A percentile compares a stretch with the other conserved stretches of the same genome.
phyloP scores from a whole-genome alignment of 225 moss, liverwort and hornwort genomes.

The Pseudoscleropodium purum region DNA sequence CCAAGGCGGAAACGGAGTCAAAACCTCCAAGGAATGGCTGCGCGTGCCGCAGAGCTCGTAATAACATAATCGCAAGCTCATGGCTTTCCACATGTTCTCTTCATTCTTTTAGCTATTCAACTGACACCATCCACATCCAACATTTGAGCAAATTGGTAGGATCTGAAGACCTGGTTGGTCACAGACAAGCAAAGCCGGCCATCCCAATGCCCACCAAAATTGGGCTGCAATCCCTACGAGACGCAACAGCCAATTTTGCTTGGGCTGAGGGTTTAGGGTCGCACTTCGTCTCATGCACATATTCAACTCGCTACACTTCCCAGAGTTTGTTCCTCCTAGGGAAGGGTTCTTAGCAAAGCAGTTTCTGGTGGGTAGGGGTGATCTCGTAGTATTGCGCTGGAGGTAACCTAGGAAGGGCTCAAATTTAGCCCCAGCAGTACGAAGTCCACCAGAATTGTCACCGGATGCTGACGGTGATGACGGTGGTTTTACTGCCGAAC shows the following conservation, averaged over 20 bases:
- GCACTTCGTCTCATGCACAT: not conserved
- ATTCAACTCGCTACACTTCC: not conserved
- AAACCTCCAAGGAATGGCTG: slow-evolving; percentile 38
- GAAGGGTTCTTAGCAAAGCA: not conserved
- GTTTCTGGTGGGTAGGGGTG: not conserved
- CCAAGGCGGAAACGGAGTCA: slow-evolving; percentile 21
- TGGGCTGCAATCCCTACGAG: not conserved
- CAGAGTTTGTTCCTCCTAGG: not conserved
- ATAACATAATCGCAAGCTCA: too few species aligned
- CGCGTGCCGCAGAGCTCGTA: not conserved
- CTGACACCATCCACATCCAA: not conserved
- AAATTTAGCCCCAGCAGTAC: not conserved
- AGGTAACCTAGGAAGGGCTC: not conserved
- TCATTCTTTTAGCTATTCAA: not conserved
- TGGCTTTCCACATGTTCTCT: not conserved
- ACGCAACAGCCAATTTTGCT: not conserved
- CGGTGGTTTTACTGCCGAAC: not conserved
- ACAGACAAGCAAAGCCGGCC: not conserved
- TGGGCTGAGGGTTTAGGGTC: too few species aligned
- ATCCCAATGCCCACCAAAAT: not conserved
- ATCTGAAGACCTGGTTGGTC: not conserved
- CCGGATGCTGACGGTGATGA: not conserved
- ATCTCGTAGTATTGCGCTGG: not conserved
- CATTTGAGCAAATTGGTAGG: too few species aligned
- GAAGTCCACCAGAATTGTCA: not conserved